phyloP scores from a whole-genome alignment of 1,284 basidiomycete species.

The Kalmanozyma brasiliensis region DNA sequence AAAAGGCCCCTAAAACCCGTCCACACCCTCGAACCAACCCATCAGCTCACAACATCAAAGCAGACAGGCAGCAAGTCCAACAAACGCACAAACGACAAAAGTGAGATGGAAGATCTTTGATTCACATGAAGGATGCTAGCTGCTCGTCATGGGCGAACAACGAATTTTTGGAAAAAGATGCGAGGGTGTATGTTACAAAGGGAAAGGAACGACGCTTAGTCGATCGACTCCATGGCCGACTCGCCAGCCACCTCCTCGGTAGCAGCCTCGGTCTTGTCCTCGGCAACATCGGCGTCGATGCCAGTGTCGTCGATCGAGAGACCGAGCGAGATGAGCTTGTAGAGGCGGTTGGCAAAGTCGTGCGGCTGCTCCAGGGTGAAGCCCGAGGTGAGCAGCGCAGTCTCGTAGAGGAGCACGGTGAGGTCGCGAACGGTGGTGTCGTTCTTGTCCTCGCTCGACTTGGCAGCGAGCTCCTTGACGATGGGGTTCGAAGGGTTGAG shows the following conservation, averaged over 20 bases:
- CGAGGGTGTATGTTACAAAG: conserved; percentile 10
- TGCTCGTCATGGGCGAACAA: too few relatives aligned
- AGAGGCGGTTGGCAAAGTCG: conserved; percentile 93
- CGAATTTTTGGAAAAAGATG: neutral
- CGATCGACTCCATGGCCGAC: conserved; percentile 67
- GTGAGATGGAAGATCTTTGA: too few relatives aligned
- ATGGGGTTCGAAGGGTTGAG: conserved; percentile 94
- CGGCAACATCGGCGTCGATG: conserved; percentile 35
- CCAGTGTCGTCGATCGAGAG: conserved; percentile 71
- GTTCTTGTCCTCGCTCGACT: conserved; percentile 94
- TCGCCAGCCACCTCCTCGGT: conserved; percentile 62
- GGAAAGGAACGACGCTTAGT: conserved; percentile 44
- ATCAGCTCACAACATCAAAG: too few relatives aligned
- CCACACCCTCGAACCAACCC: too few relatives aligned
- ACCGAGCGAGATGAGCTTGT: conserved; percentile 90
- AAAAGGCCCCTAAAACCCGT: too few relatives aligned
- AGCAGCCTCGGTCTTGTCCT: conserved; percentile 45
- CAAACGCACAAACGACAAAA: too few relatives aligned
- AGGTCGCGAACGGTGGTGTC: conserved; percentile 95
- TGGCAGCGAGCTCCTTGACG: conserved; percentile 93
- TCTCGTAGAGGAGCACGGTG: conserved; percentile 95
- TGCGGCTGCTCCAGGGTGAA: conserved; percentile 96
- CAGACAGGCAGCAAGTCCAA: too few relatives aligned
- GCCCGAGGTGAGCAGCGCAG: conserved; percentile 77
- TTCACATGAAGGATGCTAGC: too few relatives aligned